Percentiles rank a stretch among this genome's conserved stretches.
Conservation (phyloP, 2,329 filamentous ascomycete species). For the Xylaria sp. region DNA sequence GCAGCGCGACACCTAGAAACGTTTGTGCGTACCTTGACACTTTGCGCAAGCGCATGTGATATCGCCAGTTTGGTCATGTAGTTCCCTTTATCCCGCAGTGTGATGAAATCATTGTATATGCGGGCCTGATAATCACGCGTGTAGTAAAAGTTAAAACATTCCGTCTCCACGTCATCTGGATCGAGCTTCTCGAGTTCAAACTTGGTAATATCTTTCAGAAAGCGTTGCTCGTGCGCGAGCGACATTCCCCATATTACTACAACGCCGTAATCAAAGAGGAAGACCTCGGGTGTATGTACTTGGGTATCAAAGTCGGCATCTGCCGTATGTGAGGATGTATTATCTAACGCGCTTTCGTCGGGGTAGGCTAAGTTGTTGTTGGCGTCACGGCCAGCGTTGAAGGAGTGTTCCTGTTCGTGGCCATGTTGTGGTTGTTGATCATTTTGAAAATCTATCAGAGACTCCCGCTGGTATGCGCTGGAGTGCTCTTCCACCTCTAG, state of each 20-base stretch:
- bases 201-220: constrained; percentile 92
- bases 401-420: constrained; percentile 45
- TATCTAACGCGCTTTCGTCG: constrained; percentile 51
- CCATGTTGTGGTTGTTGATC: constrained; percentile 43
- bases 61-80: constrained; percentile 99
- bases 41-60: constrained; percentile 93
- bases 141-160: constrained; percentile 99
- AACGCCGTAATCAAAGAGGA: constrained; percentile 96
- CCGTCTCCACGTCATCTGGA: constrained; percentile 87
- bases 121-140: constrained; percentile 96
- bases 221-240: constrained; percentile 85
- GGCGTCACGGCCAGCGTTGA: constrained; percentile 44
- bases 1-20: neutral
- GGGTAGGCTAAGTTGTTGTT: constrained; percentile 52
- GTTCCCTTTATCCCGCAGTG: constrained; percentile 89
- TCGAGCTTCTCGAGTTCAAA: constrained; percentile 93
- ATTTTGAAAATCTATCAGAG: constrained; percentile 70
- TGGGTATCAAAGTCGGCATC: constrained; percentile 83
- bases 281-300: constrained; percentile 92
- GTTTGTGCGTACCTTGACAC: constrained; percentile 75
- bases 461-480: constrained; percentile 69
- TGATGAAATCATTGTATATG: constrained; percentile 99
- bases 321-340: constrained; percentile 46
- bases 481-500: constrained; percentile 70
- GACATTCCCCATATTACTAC: constrained; percentile 99